Base-by-base conservation (phyloP, 2,329 filamentous ascomycete genomes). In the Cladosporium phlei region DNA sequence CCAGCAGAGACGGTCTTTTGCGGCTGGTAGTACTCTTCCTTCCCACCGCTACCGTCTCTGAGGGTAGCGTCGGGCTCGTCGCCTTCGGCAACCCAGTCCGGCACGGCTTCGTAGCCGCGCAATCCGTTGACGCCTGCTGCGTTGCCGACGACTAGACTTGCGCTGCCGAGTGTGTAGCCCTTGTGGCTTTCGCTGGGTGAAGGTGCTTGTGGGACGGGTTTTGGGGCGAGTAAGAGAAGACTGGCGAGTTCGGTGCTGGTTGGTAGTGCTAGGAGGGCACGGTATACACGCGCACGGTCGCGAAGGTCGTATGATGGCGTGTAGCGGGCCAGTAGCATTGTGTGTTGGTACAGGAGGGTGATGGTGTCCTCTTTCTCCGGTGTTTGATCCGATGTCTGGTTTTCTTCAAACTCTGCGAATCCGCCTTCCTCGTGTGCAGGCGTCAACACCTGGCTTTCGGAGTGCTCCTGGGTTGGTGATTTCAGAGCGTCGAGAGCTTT, bases 291-390 rank as follows among this genome's bases (percentile, higher is more conserved):
- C 2, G 90, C 83, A 19, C 93, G 85, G 63, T 97, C 93, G 53
- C 93, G 88, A 3, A 98, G 80, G 61, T 97, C 90, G 66, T 95
- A 98, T 1, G 90, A 96, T 0, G 84, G 88, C 59, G 97, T 93
- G 66, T 97, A 98, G 51, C 93, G 82, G 24, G 87, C 87, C 1
- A 98, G 79, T 1, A 91, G 77, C 21, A 95, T 75, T 17, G 87
- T 80, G 59, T 98, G 95, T 22, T 85, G 79, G 83, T 89, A 98
- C 2, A 98, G 73, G 2, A 82, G 75, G 22, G 81, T 79, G 43
- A 95, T 83, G 0, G 85, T 80, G 10, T 55, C 24, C 11, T 50
- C 34, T 19, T 43, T n/a, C 14, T 59, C 38, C 24, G 10, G 17
- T 3, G 32, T 5, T 33, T 33, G 20, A 12, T 34, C 29, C 11